Conservation (phyloP, 176 grass and related monocot species). For the Saccharum spontaneum region DNA sequence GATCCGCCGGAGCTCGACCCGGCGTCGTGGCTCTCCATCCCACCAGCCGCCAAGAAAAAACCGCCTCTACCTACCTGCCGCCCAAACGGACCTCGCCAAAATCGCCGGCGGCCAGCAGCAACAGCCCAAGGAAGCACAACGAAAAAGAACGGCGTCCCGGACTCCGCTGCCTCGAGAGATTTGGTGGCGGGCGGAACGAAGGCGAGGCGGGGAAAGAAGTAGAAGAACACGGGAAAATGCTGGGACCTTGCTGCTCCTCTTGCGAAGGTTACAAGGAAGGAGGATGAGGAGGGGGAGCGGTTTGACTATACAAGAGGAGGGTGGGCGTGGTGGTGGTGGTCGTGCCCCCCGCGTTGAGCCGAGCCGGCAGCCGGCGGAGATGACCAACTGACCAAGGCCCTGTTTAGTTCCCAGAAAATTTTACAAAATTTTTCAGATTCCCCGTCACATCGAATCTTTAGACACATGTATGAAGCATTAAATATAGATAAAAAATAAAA, state of each 20-base stretch:
- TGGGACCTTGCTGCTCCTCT: conserved; percentile 6
- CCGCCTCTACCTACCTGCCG: conserved; percentile 1
- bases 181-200: background rate
- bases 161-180: conserved; percentile 17
- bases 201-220: background rate
- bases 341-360: conserved; percentile 35
- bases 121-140: conserved; percentile 11
- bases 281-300: background rate
- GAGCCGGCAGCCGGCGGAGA: conserved; percentile 54
- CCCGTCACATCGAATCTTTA: no score
- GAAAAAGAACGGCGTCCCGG: conserved; percentile 1
- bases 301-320: conserved; percentile 26
- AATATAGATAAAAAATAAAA: no score
- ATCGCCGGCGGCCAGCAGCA: background rate
- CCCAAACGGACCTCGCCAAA: background rate
- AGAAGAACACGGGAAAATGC: background rate
- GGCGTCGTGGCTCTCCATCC: conserved; percentile 37
- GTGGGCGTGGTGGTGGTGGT: background rate
- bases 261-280: conserved; percentile 51
- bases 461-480: no score
- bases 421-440: no score
- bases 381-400: conserved; percentile 16
- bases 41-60: conserved; percentile 36
- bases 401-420: no score
- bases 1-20: conserved; percentile 51